phyloP scores from a whole-genome alignment of 129 eudicot species.

The Pseudognaphalium luteoalbum region DNA sequence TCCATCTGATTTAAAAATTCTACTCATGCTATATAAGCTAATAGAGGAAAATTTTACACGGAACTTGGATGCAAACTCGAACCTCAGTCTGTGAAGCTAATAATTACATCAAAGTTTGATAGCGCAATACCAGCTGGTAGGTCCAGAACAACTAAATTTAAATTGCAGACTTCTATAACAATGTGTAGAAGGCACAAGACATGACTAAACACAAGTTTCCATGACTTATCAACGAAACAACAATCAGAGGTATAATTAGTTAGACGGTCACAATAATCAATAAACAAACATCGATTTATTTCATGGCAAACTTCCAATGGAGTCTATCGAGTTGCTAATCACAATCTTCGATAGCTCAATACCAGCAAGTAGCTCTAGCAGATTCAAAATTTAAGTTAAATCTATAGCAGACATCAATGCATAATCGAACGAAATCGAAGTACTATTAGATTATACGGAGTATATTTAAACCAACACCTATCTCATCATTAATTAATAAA shows the following conservation, averaged over 20 bases:
- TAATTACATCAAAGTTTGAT: not conserved
- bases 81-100: not conserved
- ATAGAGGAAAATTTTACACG: not conserved
- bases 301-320: not conserved
- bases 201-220: not conserved
- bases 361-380: slow-evolving; percentile 10
- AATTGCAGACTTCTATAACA: not conserved
- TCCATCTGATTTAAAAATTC: not conserved
- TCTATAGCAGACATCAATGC: not conserved
- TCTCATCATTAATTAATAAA: not conserved
- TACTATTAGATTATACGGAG: not conserved
- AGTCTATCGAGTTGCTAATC: slow-evolving; percentile 1
- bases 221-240: not conserved
- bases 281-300: not conserved
- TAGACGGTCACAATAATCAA: not conserved
- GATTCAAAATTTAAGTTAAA: not conserved
- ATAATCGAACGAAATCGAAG: not conserved
- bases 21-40: not conserved
- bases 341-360: not conserved
- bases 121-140: not conserved
- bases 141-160: not conserved
- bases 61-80: not conserved
- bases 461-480: too few relatives aligned
- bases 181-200: not conserved
- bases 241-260: not conserved